phyloP scores from a whole-genome alignment of 768 basidiomycete genomes.

The Pleurotus ostreatus region DNA sequence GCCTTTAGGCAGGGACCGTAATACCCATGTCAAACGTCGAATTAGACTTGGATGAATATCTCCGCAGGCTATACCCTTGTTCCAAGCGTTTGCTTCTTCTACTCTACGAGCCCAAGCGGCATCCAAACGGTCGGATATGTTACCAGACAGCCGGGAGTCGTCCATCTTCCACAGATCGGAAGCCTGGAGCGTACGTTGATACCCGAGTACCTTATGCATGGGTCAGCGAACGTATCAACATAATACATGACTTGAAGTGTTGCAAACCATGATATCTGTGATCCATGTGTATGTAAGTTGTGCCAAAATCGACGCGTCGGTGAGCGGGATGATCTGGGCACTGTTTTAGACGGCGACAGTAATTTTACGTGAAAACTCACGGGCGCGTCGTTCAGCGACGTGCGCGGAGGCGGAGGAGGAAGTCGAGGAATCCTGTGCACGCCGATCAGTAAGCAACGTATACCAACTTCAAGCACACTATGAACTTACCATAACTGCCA shows the following conservation, averaged over 20 bases:
- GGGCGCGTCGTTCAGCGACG: slow-evolving; percentile 51
- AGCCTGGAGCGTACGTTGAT: slow-evolving; percentile 69
- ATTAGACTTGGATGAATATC: slow-evolving; percentile 36
- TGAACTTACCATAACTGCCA: slow-evolving; percentile 50
- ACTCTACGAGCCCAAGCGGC: slow-evolving; percentile 49
- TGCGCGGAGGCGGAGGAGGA: slow-evolving; percentile 53
- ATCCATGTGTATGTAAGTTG: slow-evolving; percentile 67
- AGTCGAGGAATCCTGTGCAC: slow-evolving; percentile 50
- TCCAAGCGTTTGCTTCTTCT: slow-evolving; percentile 50
- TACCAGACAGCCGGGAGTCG: slow-evolving; percentile 40
- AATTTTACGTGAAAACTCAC: slow-evolving; percentile 20
- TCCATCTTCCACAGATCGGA: slow-evolving; percentile 74
- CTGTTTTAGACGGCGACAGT: background rate
- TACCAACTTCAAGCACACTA: background rate
- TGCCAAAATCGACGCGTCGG: slow-evolving; percentile 52
- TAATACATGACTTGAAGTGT: background rate
- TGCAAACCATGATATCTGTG: slow-evolving; percentile 47
- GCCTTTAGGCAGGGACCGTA: slow-evolving; percentile 24
- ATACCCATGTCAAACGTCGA: slow-evolving; percentile 36
- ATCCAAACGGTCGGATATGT: slow-evolving; percentile 51
- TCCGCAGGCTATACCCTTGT: slow-evolving; percentile 41
- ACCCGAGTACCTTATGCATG: slow-evolving; percentile 51
- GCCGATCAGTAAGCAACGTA: background rate
- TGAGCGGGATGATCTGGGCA: slow-evolving; percentile 51
- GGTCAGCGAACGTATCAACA: background rate